These are phyloP conservation scores for Hygrophila difformis DNA, from an alignment of 257 asterid genomes.

Conservation along the genomic window DNA sequence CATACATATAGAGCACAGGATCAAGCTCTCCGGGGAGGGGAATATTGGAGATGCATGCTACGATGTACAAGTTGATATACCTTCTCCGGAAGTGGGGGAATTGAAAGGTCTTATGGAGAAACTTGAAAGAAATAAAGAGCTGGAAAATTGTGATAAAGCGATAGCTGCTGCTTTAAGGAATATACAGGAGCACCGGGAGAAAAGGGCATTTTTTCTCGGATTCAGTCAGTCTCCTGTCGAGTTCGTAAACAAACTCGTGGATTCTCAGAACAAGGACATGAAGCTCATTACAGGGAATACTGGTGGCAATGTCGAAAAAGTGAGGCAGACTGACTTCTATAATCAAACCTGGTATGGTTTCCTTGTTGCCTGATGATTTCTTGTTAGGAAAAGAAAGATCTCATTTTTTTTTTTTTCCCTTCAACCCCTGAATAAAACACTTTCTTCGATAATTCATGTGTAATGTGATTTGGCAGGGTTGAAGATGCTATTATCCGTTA, in stretches of 20 bases:
- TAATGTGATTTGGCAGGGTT: neutral
- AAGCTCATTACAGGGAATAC: constrained; percentile 76
- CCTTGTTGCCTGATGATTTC: neutral
- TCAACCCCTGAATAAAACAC: neutral
- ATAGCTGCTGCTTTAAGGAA: constrained; percentile 83
- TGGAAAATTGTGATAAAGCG: constrained; percentile 89
- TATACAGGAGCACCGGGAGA: constrained; percentile 85
- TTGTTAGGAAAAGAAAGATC: too few relatives aligned
- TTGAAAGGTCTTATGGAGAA: constrained; percentile 67
- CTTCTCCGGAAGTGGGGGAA: constrained; percentile 89
- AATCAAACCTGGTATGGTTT: constrained; percentile 83
- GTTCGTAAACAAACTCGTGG: constrained; percentile 73
- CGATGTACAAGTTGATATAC: constrained; percentile 65
- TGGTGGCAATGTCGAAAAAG: constrained; percentile 77
- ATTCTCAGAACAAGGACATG: constrained; percentile 89
- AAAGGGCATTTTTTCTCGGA: constrained; percentile 96
- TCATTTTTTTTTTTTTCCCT: neutral
- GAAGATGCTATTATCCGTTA: constrained; percentile 9
- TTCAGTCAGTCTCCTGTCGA: constrained; percentile 97
- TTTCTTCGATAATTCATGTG: neutral
- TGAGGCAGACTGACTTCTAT: constrained; percentile 81
- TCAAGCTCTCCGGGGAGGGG: constrained; percentile 61
- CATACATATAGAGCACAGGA: constrained; percentile 66
- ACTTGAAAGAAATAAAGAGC: constrained; percentile 90
- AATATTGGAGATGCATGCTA: constrained; percentile 77